Base-by-base conservation (phyloP, 192 early-diverging fungal genomes). In the Coemansia sp. region DNA sequence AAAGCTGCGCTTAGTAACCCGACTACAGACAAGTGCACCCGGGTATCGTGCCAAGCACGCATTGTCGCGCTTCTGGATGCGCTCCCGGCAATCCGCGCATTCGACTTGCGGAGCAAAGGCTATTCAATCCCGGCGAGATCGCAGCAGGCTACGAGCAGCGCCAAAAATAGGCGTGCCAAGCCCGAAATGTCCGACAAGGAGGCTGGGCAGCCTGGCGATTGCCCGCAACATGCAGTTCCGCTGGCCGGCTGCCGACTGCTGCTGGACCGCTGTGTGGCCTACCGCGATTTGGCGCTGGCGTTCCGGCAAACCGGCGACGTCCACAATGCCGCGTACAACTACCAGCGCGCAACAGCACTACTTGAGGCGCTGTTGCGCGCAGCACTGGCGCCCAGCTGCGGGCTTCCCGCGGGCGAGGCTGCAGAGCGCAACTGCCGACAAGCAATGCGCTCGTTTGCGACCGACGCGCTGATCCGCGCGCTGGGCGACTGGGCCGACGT, bases 271-370 rank as follows among this genome's bases (percentile, higher is more conserved):
- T 63, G 29, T 4, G 8, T 19, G 5, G 32, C 30, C 10, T 56
- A 56, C 40, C 39, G 44, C 29, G 54, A 56, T 28, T 26, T 61
- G 45, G 62, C 69, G 1, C 25, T 19, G 8, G 58, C 50, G 5
- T 60, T 51, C 35, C 40, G 38, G 5, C 53, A 40, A 20, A 30
- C 22, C 17, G 69, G 69, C 12, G 54, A 57, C 42, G 53, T 36
- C 2, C 49, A 53, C 9, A 61, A 34, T 20, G 28, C 62, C 3
- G 34, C 58, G 0, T 41, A 21, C 12, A 53, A 54, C 17, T 63
- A 55, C n/a, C 58, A 57, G 26, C 62, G 69, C 4, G 45, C 69
- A 6, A 53, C 50, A 4, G 41, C 36, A 6, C 25, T 72, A 19
- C 7, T 60, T 10, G 42, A 72, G 27, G n/a, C 21, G 3, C 27